phyloP scores from a whole-genome alignment of 2,329 filamentous ascomycete genomes.

The Leptographium wingfieldii region DNA sequence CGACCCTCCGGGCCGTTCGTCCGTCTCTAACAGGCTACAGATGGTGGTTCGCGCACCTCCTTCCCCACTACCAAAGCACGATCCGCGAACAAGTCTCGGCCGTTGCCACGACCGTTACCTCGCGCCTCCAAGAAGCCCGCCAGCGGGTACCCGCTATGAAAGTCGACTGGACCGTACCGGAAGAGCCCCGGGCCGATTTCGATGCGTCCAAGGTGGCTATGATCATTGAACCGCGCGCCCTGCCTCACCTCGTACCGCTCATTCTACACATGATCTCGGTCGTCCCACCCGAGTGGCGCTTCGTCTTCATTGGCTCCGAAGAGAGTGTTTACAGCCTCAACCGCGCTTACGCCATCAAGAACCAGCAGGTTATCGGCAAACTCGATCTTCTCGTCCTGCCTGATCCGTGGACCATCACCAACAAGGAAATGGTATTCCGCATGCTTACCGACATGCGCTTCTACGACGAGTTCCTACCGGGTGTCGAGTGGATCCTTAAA shows the following conservation, averaged over 20 bases:
- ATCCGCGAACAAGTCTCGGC: conserved; percentile 25
- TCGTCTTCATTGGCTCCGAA: conserved; percentile 38
- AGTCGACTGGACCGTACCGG: conserved; percentile 24
- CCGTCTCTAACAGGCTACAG: conserved; percentile 16
- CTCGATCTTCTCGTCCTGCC: conserved; percentile 37
- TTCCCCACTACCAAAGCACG: conserved; percentile 31
- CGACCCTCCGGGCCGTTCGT: neutral
- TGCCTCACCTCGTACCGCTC: conserved; percentile 35
- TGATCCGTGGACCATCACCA: conserved; percentile 31
- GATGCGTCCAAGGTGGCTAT: conserved; percentile 39
- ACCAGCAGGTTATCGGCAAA: conserved; percentile 37
- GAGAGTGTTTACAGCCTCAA: conserved; percentile 32
- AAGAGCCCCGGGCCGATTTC: conserved; percentile 23
- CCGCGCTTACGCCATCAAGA: conserved; percentile 31
- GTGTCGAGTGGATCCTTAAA: conserved; percentile 40
- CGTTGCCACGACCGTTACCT: conserved; percentile 17
- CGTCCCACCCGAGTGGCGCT: conserved; percentile 41
- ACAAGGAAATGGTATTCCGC: conserved; percentile 34
- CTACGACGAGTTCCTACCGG: conserved; percentile 37
- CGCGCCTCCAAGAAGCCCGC: conserved; percentile 26
- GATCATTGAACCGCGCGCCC: conserved; percentile 35
- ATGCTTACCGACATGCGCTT: conserved; percentile 38
- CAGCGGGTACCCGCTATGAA: conserved; percentile 27
- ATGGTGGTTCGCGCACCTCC: conserved; percentile 32
- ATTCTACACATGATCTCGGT: conserved; percentile 39